Evolutionary conservation across 257 asterid genomes (phyloP), one percentile per base, ranked within the genome.

Genomic region (Paraleonurus japonicus): DNA sequence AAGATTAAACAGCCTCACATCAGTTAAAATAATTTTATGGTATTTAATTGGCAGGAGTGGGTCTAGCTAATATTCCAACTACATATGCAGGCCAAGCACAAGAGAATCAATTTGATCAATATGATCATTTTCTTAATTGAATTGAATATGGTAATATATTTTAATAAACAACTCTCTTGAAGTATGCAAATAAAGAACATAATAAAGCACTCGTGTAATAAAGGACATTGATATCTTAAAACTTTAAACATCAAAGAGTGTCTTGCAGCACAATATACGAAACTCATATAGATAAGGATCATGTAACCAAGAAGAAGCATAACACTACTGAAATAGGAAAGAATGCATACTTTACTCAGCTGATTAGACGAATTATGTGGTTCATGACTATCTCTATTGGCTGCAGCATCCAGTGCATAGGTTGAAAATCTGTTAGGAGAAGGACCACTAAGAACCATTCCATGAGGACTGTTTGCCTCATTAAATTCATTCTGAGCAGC

Each of bases 341-440:
- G 24, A 71, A 72, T 69, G 61, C 87, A 83, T 80, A 83, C 86
- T 22, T 82, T 80, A 78, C 75, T 74, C 75, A 78, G 75, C 69
- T 70, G 83, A 75, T 78, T 39, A 7, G 86, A 87, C 2, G 85
- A 85, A 69, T 45, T 63, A 55, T 51, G 72, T 72, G 79, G 71
- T 65, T 71, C 70, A 66, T 78, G 75, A 55, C 62, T 73, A 71
- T 79, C 85, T 75, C 47, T 55, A 24, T 67, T 69, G 27, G 81
- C 68, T 65, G 76, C 76, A 67, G 43, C 74, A 37, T 41, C 72
- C 79, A 77, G 73, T 74, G 67, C 41, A 77, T 13, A 71, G 65
- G 82, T 66, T 66, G 84, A 75, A 62, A 53, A 28, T 22, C 53
- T 75, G 73, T 70, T 70, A 51, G 75, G 66, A 72, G 84, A 69